Evolutionary conservation across 495 filamentous ascomycete genomes (phyloP).

Genomic region (Trichoderma parareesei): DNA sequence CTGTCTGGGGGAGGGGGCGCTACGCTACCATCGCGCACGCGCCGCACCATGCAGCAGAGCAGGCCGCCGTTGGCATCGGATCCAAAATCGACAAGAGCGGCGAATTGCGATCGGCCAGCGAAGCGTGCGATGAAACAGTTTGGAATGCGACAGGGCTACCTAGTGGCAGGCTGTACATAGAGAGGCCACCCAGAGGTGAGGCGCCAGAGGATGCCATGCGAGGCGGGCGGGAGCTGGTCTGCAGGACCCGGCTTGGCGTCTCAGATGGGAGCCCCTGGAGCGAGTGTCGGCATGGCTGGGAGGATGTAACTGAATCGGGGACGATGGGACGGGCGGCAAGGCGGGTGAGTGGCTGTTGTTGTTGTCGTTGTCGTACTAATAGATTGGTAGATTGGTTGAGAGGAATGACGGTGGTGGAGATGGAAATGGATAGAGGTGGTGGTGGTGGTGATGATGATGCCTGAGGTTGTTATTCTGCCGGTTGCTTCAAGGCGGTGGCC

Average conservation of each 20-base stretch:
- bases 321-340: not conserved
- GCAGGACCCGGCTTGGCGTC: not conserved
- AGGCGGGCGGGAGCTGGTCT: not conserved
- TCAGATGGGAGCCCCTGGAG: conserved; percentile 4
- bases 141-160: too few relatives aligned
- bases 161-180: not conserved
- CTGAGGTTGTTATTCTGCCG: too few relatives aligned
- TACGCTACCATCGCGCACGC: not conserved
- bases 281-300: conserved; percentile 7
- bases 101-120: conserved; percentile 6
- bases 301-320: not conserved
- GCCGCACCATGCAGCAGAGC: not conserved
- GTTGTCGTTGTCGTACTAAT: too few relatives aligned
- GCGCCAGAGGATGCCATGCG: not conserved
- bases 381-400: too few relatives aligned
- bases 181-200: not conserved
- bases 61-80: not conserved
- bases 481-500: too few relatives aligned
- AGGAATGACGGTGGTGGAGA: too few relatives aligned
- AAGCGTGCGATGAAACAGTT: not conserved
- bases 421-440: too few relatives aligned
- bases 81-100: not conserved
- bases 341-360: not conserved
- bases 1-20: not conserved
- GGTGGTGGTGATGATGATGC: too few relatives aligned